A percentile compares a stretch with the other conserved stretches of the same genome.
These are phyloP conservation scores for Penstemon davidsonii DNA, from an alignment of 257 asterid genomes.

Conservation along the genomic window DNA sequence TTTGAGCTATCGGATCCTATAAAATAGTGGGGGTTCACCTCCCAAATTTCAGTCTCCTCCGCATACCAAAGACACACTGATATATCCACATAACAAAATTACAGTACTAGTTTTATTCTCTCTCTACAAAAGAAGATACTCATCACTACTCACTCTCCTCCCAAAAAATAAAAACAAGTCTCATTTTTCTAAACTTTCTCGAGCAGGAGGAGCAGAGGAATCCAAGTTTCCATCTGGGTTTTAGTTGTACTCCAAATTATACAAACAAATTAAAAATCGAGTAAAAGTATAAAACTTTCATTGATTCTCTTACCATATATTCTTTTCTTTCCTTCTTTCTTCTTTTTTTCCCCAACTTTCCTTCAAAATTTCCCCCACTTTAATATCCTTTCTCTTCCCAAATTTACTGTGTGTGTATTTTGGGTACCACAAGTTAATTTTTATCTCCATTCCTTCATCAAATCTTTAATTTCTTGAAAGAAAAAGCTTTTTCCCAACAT, in stretches of 20 bases:
- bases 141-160: conserved; percentile 2
- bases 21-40: conserved; percentile 41
- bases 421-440: not conserved
- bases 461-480: not conserved
- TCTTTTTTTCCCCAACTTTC: conserved; percentile 4
- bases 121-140: not conserved
- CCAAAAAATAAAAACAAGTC: not conserved
- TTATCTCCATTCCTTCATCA: not conserved
- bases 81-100: not conserved
- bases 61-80: conserved; percentile 21
- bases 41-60: conserved; percentile 48
- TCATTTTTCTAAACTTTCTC: conserved; percentile 17
- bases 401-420: conserved; percentile 24
- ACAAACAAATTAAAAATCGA: not conserved
- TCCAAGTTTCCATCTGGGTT: conserved; percentile 44
- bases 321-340: conserved; percentile 30
- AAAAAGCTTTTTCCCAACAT: not conserved
- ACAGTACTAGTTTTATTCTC: conserved; percentile 8
- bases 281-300: conserved; percentile 25
- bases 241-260: conserved; percentile 34
- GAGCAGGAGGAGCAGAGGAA: conserved; percentile 30
- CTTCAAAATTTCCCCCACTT: not conserved
- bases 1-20: conserved; percentile 48
- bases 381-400: conserved; percentile 7
- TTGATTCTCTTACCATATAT: conserved; percentile 33